Base-by-base conservation (phyloP, 1,284 basidiomycete species). In the Apiotrichum siamense region DNA sequence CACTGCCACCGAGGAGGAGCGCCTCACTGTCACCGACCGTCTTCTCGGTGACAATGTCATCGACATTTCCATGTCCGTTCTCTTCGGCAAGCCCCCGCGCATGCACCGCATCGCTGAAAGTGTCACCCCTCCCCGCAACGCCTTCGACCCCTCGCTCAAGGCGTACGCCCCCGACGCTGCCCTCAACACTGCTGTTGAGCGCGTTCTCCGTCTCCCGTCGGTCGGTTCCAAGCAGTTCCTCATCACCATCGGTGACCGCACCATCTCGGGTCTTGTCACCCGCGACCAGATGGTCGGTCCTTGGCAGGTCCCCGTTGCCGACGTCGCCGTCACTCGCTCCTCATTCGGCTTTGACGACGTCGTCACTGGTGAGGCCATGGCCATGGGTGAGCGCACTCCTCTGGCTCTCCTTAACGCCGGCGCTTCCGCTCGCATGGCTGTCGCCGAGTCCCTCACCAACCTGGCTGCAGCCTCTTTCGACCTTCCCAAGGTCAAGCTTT, bases 261-360 rank as follows among this genome's bases (percentile, higher is more conserved):
- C 85, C 40, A 86, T 99, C 70, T 93, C 93, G 0, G 96, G 94
- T 45, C 83, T 98, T 36, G 91, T 97, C 52, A 84, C 87, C 10
- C 83, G 96, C 44, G 94, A 99, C 71, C 94, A 98, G 75, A 97
- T 98, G 94, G 90, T 97, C 20, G 96, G 94, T 0, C 94, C 93
- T 0, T 98, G 89, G 87, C 94, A 99, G 76, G 88, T 97, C 4
- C 94, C 94, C 31, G 91, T 97, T 7, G 88, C 96, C 17, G 94
- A 99, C 62, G 94, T 97, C 39, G 93, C 94, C 6, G 91, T 97
- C 44, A 98, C 94, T 2, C 85, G 88, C 23, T 82, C 90, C 0
- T 85, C 89, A n/a, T 97, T 94, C 70, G 92, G 92, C 2, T 97
- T 97, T 71, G 82, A 86, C n/a, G n/a, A n/a, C 55, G 80, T 87